These are phyloP conservation scores for Pseudogymnoascus sp. DNA, from an alignment of 2,329 filamentous ascomycete genomes.

Conservation along the genomic window DNA sequence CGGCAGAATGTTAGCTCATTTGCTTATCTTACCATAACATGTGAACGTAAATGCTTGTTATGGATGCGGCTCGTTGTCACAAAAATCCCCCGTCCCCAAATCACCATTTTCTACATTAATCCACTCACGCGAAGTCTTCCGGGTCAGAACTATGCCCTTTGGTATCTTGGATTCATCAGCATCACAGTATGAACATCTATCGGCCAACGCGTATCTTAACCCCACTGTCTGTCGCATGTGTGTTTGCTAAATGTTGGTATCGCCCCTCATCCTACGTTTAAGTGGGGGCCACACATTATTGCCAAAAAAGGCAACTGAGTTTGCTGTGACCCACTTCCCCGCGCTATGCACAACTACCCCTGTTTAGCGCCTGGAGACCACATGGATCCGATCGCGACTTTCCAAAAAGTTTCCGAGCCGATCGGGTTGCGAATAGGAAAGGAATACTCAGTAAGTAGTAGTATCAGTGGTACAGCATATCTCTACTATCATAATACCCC, in stretches of 20 bases:
- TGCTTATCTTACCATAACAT: neutral
- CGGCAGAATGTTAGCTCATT: neutral
- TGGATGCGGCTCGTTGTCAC: neutral
- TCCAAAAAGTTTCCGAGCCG: neutral
- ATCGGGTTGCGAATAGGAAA: neutral
- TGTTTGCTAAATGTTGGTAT: neutral
- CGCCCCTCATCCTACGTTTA: neutral
- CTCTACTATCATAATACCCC: neutral
- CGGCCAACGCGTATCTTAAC: neutral
- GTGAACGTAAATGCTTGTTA: neutral
- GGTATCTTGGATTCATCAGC: neutral
- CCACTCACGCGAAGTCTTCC: neutral
- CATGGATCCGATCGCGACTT: neutral
- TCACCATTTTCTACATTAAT: neutral
- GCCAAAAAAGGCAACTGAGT: neutral
- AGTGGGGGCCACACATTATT: neutral
- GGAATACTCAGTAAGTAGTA: neutral
- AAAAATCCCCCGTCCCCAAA: too few species aligned
- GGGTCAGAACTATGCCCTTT: neutral
- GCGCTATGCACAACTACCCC: neutral
- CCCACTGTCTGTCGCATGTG: neutral
- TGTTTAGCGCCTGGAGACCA: neutral
- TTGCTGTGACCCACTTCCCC: neutral
- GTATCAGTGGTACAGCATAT: neutral
- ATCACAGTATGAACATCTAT: neutral